A percentile compares a stretch with the other conserved stretches of the same genome.
Evolutionary conservation across 345 rosid species (phyloP).

Genomic region (rapeseed (Brassica napus)): DNA sequence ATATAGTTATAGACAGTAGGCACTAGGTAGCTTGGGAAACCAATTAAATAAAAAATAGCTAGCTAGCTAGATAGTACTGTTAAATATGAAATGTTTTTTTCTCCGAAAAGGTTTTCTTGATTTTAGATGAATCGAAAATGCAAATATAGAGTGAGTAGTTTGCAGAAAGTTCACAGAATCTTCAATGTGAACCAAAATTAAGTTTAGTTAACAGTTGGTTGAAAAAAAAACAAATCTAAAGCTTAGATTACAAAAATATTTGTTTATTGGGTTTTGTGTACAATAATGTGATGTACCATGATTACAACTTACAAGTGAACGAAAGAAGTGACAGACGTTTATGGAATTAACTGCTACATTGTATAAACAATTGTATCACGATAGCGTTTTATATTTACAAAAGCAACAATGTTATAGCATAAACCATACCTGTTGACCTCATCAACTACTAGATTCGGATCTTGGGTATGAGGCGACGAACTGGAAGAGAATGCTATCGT

Average conservation of each 20-base stretch:
- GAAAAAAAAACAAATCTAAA: too few relatives aligned
- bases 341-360: neutral
- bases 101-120: neutral
- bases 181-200: neutral
- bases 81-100: neutral
- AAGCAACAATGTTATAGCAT: neutral
- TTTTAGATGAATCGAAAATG: neutral
- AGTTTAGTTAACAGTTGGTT: neutral
- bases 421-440: conserved; percentile 38
- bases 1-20: neutral
- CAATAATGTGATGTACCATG: conserved; percentile 7
- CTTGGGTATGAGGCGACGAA: conserved; percentile 27
- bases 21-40: neutral
- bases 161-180: neutral
- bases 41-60: neutral
- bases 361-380: neutral
- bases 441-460: conserved; percentile 35
- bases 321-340: neutral
- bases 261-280: neutral
- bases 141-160: neutral
- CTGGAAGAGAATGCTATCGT: conserved; percentile 22
- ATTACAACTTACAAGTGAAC: neutral
- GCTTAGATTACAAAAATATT: neutral
- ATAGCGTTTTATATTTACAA: neutral
- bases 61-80: neutral